phyloP scores from a whole-genome alignment of 768 basidiomycete genomes.

The Lepiota brunneoincarnata region DNA sequence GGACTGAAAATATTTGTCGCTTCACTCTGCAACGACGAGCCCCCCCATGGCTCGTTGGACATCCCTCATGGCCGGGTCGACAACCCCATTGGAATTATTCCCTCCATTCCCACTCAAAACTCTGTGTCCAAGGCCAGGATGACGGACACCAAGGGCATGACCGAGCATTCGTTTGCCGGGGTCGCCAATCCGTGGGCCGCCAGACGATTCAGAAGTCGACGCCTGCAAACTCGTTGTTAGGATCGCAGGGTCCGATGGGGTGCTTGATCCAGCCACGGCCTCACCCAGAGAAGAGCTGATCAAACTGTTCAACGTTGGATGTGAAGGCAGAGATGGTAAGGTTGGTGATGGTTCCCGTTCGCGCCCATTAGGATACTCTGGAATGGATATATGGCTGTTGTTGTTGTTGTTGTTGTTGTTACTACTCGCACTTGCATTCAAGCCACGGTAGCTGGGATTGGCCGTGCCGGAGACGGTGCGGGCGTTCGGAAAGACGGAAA shows the following conservation, averaged over 20 bases:
- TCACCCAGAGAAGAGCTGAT: conserved; percentile 72
- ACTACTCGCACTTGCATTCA: conserved; percentile 23
- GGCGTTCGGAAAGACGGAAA: conserved; percentile 57
- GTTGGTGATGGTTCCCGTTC: conserved; percentile 80
- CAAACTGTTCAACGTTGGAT: conserved; percentile 82
- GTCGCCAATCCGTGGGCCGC: conserved; percentile 81
- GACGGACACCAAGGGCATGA: conserved; percentile 79
- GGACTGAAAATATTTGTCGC: conserved; percentile 2
- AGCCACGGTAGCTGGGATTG: conserved; percentile 8
- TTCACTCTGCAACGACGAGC: conserved; percentile 70
- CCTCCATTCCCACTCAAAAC: conserved; percentile 40
- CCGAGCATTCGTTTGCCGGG: conserved; percentile 90
- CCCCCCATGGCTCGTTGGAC: conserved; percentile 77
- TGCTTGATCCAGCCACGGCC: conserved; percentile 41
- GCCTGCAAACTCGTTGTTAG: conserved; percentile 53
- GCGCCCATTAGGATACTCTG: conserved; percentile 44
- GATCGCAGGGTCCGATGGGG: conserved; percentile 67
- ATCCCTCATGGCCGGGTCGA: conserved; percentile 60
- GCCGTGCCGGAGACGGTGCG: conserved; percentile 43
- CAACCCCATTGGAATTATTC: conserved; percentile 37
- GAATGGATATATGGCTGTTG: conserved; percentile 46
- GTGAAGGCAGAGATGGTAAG: conserved; percentile 74
- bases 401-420: conserved; percentile 35
- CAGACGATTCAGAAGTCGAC: conserved; percentile 24
- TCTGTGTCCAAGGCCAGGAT: conserved; percentile 69